Percentiles rank a stretch among this genome's conserved stretches.
Conservation (phyloP, 129 eudicot genomes). For the Flaveria ramosissima region DNA sequence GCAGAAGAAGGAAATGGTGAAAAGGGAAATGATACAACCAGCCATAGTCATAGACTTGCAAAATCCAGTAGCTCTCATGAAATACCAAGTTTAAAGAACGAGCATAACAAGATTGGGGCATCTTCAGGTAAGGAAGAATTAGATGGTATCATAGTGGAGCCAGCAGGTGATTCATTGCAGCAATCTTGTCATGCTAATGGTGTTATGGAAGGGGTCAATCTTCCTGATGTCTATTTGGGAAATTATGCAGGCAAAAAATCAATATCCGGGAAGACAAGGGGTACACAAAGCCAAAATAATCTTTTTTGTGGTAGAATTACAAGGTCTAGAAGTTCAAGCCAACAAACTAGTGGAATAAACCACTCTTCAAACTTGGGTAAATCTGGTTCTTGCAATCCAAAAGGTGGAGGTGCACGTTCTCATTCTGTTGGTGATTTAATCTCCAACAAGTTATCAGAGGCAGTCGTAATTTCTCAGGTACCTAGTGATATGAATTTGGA, state of each 20-base stretch:
- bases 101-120: slow-evolving; percentile 24
- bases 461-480: slow-evolving; percentile 33
- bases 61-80: slow-evolving; percentile 43
- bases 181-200: slow-evolving; percentile 29
- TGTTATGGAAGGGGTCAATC: slow-evolving; percentile 20
- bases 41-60: slow-evolving; percentile 31
- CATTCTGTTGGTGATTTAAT: slow-evolving; percentile 27
- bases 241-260: slow-evolving; percentile 36
- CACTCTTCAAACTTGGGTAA: slow-evolving; percentile 28
- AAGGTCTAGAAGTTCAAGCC: slow-evolving; percentile 39
- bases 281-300: slow-evolving; percentile 28
- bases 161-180: slow-evolving; percentile 23
- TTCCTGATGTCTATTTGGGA: slow-evolving; percentile 29
- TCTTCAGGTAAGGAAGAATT: slow-evolving; percentile 28
- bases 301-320: slow-evolving; percentile 37
- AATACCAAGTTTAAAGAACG: slow-evolving; percentile 26
- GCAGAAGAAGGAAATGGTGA: slow-evolving; percentile 28
- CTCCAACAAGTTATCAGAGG: slow-evolving; percentile 37
- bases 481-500: slow-evolving; percentile 32
- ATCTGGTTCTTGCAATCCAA: slow-evolving; percentile 31
- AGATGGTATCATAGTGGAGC: slow-evolving; percentile 15
- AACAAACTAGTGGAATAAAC: slow-evolving; percentile 24
- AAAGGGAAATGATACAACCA: slow-evolving; percentile 29
- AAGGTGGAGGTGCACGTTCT: slow-evolving; percentile 32
- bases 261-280: slow-evolving; percentile 22